phyloP scores from a whole-genome alignment of 2,329 filamentous ascomycete genomes.

The Fusarium marasasianum region DNA sequence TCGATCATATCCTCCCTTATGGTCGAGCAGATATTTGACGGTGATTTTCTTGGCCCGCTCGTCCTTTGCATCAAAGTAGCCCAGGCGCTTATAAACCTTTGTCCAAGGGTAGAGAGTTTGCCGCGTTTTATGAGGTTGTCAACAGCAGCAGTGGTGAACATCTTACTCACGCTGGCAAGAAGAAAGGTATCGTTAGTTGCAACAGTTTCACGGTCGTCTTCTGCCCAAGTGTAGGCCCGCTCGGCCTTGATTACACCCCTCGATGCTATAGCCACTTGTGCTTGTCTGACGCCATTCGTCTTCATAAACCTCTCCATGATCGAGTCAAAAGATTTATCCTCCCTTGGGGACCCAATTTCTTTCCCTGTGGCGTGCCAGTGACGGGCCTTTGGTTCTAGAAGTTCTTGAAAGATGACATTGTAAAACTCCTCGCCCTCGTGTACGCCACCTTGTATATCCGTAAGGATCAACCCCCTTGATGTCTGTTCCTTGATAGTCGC shows the following conservation, averaged over 20 bases:
- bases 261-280: slow-evolving; percentile 14
- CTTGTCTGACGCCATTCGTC: slow-evolving; percentile 28
- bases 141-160: slow-evolving; percentile 26
- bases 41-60: slow-evolving; percentile 13
- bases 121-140: not conserved
- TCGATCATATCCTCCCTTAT: slow-evolving; percentile 15
- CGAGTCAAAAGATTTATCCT: not conserved
- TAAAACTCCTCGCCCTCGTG: not conserved
- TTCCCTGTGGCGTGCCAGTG: slow-evolving; percentile 9
- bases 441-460: slow-evolving; percentile 27
- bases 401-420: slow-evolving; percentile 25
- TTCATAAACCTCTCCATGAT: slow-evolving; percentile 23
- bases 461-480: not conserved
- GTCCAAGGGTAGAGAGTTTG: not conserved
- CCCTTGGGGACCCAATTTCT: not conserved
- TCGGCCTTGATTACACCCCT: not conserved
- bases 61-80: slow-evolving; percentile 11
- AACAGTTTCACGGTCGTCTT: slow-evolving; percentile 20
- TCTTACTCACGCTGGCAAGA: slow-evolving; percentile 28
- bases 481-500: not conserved
- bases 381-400: not conserved
- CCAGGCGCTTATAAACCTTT: slow-evolving; percentile 20
- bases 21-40: slow-evolving; percentile 29
- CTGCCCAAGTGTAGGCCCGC: slow-evolving; percentile 32
- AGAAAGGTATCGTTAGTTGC: slow-evolving; percentile 21